A percentile compares a stretch with the other conserved stretches of the same genome.
Conservation (phyloP, 495 filamentous ascomycete genomes). For the Cercophora scortea region DNA sequence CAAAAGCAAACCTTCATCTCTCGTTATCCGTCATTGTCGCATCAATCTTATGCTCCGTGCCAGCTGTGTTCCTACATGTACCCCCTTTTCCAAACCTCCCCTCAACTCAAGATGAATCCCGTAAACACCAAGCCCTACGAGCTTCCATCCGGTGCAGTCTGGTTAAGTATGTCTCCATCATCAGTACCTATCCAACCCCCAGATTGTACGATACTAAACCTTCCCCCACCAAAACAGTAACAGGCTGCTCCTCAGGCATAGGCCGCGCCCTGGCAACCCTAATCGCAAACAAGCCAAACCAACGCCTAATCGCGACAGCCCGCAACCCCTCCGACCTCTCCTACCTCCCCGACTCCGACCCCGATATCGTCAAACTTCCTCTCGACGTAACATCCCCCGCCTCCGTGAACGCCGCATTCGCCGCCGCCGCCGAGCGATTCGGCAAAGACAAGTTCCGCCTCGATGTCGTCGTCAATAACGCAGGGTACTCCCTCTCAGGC, state of each 20-base stretch:
- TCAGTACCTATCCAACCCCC: not conserved
- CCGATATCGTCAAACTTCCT: slow-evolving; percentile 34
- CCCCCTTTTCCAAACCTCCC: too few species aligned
- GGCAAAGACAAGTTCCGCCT: slow-evolving; percentile 25
- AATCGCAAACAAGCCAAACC: slow-evolving; percentile 27
- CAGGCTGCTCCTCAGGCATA: slow-evolving; percentile 44
- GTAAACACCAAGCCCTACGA: slow-evolving; percentile 29
- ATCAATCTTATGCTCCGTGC: too few species aligned
- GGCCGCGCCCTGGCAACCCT: slow-evolving; percentile 35
- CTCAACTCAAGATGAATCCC: slow-evolving; percentile 3
- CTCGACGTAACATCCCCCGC: slow-evolving; percentile 36
- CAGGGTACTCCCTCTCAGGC: slow-evolving; percentile 41
- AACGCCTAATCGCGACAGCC: slow-evolving; percentile 46
- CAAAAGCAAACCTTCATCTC: too few species aligned
- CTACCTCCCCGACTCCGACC: slow-evolving; percentile 25
- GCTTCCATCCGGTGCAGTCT: slow-evolving; percentile 39
- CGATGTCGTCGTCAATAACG: slow-evolving; percentile 52
- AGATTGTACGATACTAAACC: not conserved
- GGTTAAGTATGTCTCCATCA: slow-evolving; percentile 34
- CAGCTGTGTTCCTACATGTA: too few species aligned
- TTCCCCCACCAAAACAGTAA: slow-evolving; percentile 21
- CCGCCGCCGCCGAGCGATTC: slow-evolving; percentile 27
- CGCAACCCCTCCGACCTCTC: slow-evolving; percentile 26
- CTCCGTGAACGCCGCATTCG: slow-evolving; percentile 36
- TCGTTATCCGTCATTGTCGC: too few species aligned